These are phyloP conservation scores for Aureobasidium musti DNA, from an alignment of 2,329 filamentous ascomycete genomes.

Conservation along the genomic window DNA sequence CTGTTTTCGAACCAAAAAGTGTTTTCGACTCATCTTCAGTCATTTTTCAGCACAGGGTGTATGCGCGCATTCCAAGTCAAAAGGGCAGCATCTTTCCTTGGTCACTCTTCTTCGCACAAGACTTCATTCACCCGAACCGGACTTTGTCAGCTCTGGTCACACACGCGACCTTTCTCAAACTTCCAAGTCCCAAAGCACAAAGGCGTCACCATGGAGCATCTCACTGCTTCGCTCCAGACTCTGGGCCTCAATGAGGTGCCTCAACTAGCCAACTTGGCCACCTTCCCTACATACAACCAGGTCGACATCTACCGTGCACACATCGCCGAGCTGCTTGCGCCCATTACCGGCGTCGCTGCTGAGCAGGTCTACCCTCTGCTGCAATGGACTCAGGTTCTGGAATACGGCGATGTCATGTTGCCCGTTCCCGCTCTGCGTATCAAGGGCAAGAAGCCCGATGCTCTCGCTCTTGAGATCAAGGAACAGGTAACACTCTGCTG, in stretches of 20 bases:
- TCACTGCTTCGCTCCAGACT: slow-evolving; percentile 42
- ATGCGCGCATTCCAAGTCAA: slow-evolving; percentile 23
- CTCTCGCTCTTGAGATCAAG: slow-evolving; percentile 57
- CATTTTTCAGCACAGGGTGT: background rate
- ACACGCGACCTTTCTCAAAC: slow-evolving; percentile 1
- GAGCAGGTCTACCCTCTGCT: slow-evolving; percentile 73
- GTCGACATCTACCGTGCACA: slow-evolving; percentile 79
- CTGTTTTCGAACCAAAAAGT: slow-evolving; percentile 21
- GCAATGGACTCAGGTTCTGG: slow-evolving; percentile 75
- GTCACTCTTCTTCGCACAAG: background rate
- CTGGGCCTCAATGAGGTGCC: slow-evolving; percentile 46
- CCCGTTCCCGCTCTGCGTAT: slow-evolving; percentile 77
- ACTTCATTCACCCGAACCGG: background rate
- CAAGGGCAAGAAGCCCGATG: slow-evolving; percentile 64
- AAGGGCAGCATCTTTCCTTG: slow-evolving; percentile 24
- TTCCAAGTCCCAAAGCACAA: background rate
- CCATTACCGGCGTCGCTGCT: slow-evolving; percentile 69
- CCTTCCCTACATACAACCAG: slow-evolving; percentile 68
- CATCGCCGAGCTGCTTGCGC: slow-evolving; percentile 67
- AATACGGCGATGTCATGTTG: slow-evolving; percentile 80
- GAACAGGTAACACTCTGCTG: slow-evolving; percentile 43
- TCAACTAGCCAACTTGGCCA: slow-evolving; percentile 45
- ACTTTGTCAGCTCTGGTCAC: background rate
- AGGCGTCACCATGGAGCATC: slow-evolving; percentile 38
- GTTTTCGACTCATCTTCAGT: slow-evolving; percentile 21